These are phyloP conservation scores for Apophysomyces elegans DNA, from an alignment of 371 early-diverging fungal species.

Conservation along the genomic window DNA sequence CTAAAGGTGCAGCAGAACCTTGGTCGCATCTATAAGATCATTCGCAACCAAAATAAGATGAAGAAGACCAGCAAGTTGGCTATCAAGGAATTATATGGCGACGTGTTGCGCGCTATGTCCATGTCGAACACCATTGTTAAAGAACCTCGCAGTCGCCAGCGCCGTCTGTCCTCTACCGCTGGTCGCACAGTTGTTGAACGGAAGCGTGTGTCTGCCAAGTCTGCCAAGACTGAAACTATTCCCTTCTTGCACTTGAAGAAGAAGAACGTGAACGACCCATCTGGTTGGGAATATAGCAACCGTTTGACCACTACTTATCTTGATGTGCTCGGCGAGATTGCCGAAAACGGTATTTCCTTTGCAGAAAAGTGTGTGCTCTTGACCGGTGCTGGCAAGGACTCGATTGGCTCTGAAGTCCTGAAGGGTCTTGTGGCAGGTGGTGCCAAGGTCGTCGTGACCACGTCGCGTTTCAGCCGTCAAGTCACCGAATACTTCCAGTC, in stretches of 20 bases:
- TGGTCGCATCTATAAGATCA: slow-evolving; percentile 79
- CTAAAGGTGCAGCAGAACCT: slow-evolving; percentile 81
- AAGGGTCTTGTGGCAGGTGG: slow-evolving; percentile 91
- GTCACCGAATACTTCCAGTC: slow-evolving; percentile 88
- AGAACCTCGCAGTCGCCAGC: slow-evolving; percentile 55
- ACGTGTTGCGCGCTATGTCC: slow-evolving; percentile 75
- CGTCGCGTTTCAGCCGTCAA: slow-evolving; percentile 86
- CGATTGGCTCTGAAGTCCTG: slow-evolving; percentile 90
- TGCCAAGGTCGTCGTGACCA: slow-evolving; percentile 91
- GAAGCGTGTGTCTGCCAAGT: slow-evolving; percentile 51
- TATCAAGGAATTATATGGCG: slow-evolving; percentile 72
- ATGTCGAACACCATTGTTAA: slow-evolving; percentile 73
- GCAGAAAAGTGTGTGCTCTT: slow-evolving; percentile 82
- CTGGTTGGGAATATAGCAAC: slow-evolving; percentile 78
- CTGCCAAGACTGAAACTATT: slow-evolving; percentile 69
- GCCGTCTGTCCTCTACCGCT: slow-evolving; percentile 54
- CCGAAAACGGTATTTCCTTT: slow-evolving; percentile 82
- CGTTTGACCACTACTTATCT: slow-evolving; percentile 76
- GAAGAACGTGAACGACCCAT: slow-evolving; percentile 61
- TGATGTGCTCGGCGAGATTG: slow-evolving; percentile 73
- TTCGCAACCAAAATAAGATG: slow-evolving; percentile 75
- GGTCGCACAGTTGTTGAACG: slow-evolving; percentile 46
- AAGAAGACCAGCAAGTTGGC: slow-evolving; percentile 75
- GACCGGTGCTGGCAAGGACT: slow-evolving; percentile 92
- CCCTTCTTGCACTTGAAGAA: slow-evolving; percentile 82